These are phyloP conservation scores for Pseudocercospora fuligena DNA, from an alignment of 2,329 filamentous ascomycete species.

Conservation along the genomic window DNA sequence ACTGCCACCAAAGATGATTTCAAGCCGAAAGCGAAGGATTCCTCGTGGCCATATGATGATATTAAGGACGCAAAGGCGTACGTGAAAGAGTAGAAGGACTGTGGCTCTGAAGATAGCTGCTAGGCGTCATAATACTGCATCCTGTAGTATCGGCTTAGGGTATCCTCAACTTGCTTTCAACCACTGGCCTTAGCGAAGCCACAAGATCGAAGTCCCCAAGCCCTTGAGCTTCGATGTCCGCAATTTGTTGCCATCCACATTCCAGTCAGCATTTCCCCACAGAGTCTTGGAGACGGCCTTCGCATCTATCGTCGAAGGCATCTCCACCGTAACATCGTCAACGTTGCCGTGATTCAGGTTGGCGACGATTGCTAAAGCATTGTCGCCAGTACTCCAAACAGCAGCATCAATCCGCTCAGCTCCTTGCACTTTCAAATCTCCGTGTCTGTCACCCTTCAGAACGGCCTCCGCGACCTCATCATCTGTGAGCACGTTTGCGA, in stretches of 20 bases:
- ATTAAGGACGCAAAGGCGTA: too few species aligned
- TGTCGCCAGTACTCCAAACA: constrained; percentile 45
- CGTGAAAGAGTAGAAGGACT: too few species aligned
- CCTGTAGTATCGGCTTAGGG: too few species aligned
- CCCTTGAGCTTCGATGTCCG: not conserved
- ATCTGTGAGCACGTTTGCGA: constrained; percentile 49
- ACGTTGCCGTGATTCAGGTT: constrained; percentile 40
- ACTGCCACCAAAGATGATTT: too few species aligned
- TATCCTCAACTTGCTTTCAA: too few species aligned
- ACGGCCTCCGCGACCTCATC: constrained; percentile 42
- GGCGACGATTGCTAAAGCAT: constrained; percentile 48
- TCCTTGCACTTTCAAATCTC: constrained; percentile 32
- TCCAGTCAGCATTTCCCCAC: constrained; percentile 30
- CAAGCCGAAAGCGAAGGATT: too few species aligned
- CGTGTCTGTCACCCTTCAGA: constrained; percentile 38
- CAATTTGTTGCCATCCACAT: not conserved
- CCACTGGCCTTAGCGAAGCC: not conserved
- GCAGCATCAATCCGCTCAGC: constrained; percentile 46
- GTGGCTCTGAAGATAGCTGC: too few species aligned
- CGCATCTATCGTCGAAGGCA: constrained; percentile 23
- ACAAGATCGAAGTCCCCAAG: not conserved
- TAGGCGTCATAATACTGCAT: too few species aligned
- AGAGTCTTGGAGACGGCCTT: constrained; percentile 5
- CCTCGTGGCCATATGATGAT: too few species aligned
- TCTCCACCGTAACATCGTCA: constrained; percentile 21